Percentiles rank a stretch among this genome's conserved stretches.
Evolutionary conservation across 2,329 filamentous ascomycete genomes (phyloP).

Genomic region (Epichloe glyceriae): DNA sequence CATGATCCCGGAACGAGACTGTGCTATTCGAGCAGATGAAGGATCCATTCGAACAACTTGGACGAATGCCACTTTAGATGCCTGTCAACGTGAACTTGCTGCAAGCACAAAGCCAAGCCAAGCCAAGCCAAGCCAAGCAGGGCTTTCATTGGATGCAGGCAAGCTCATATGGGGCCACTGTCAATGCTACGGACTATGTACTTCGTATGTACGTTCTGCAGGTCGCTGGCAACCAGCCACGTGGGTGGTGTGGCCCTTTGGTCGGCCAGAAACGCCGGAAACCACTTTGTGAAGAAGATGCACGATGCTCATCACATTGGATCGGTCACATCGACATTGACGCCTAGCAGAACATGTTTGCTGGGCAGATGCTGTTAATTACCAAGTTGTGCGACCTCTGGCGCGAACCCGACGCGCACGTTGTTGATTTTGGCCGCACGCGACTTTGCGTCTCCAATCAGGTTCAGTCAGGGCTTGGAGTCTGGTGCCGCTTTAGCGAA

Average conservation of each 20-base stretch:
- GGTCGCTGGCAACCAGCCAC: neutral
- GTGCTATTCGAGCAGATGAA: neutral
- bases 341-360: neutral
- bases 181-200: neutral
- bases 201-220: neutral
- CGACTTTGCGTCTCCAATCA: neutral
- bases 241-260: neutral
- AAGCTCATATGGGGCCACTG: neutral
- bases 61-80: too few species aligned
- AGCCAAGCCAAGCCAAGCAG: too few species aligned
- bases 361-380: neutral
- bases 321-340: neutral
- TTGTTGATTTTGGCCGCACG: neutral
- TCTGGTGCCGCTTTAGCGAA: neutral
- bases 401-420: slow-evolving; percentile 1
- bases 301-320: too few species aligned
- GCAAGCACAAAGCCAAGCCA: neutral
- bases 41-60: neutral
- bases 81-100: too few species aligned
- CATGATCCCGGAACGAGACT: slow-evolving; percentile 10
- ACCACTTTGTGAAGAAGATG: too few species aligned
- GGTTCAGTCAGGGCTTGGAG: neutral
- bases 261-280: neutral
- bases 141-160: neutral
- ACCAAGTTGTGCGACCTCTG: neutral